Evolutionary conservation across 129 eudicot species (phyloP), one percentile per base, ranked within the genome.

Genomic region (Centella asiatica): DNA sequence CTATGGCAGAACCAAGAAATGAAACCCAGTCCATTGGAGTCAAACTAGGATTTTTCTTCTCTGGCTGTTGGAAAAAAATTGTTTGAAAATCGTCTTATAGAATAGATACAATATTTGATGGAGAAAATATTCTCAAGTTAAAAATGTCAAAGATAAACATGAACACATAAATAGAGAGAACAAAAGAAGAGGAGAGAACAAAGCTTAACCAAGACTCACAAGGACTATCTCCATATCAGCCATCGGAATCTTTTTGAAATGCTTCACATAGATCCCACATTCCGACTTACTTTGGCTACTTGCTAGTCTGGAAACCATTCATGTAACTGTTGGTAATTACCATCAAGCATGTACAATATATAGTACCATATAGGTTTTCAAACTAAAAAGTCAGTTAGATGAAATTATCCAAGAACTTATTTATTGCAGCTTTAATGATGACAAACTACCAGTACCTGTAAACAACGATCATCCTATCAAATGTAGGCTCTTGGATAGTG

Each of bases 1-100:
- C 89, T 18, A 87, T 63, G 56, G 96, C 96, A 64, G 98, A 87
- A 44, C 67, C 47, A 45, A 92, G 86, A 60, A 92, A 92, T 70
- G 85, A 87, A 64, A 92, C 98, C 95, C 95, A 92, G 66, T 90
- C 97, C 94, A 86, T 85, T 1, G 97, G 97, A 44, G 97, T 90
- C 62, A 90, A 80, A 83, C 97, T 82, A 49, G 97, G 97, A 79
- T 87, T 90, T 71, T 83, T 86, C 82, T 90, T 90, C 81, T 90
- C 97, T 1, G 97, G 97, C 97, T 90, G 81, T 68, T 57, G 22
- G 70, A 31, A 13, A 6, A 40, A 50, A 28, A 70, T 52, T 27
- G 67, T 18, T 62, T 28, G 40, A 22, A 59, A 64, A 62, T n/a
- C 19, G 53, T 10, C 13, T 58, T 15, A 28, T 14, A 32, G 2